Evolutionary conservation across 352 stramenopile genomes (phyloP).

Genomic region (Pythium utonaiense): DNA sequence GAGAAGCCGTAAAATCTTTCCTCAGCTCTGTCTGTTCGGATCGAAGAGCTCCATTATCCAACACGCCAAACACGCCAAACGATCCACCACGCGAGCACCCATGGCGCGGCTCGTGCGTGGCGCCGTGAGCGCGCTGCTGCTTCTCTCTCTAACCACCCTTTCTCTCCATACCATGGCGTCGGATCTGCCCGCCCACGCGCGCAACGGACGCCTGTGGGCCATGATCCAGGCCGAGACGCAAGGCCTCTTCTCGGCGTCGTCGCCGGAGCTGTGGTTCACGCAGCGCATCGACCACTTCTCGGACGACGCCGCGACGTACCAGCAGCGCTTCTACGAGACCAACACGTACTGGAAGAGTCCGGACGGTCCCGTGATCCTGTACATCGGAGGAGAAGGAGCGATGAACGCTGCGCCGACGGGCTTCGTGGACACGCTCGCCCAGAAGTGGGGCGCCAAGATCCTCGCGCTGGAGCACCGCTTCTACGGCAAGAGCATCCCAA

Average conservation of each 20-base stretch:
- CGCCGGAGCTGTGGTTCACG: conserved; percentile 59
- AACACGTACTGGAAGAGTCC: conserved; percentile 53
- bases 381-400: conserved; percentile 80
- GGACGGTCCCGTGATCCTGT: conserved; percentile 71
- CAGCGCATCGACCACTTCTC: conserved; percentile 69
- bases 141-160: conserved; percentile 3
- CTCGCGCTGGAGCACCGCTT: conserved; percentile 86
- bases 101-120: neutral
- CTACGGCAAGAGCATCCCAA: conserved; percentile 84
- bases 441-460: conserved; percentile 79
- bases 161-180: neutral
- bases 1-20: neutral
- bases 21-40: neutral
- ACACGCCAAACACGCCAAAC: neutral
- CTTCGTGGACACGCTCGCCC: conserved; percentile 67
- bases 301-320: conserved; percentile 35
- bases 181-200: conserved; percentile 32
- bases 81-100: neutral
- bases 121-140: neutral
- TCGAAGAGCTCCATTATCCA: neutral
- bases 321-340: conserved; percentile 77
- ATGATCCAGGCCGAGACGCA: conserved; percentile 49
- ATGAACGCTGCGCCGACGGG: conserved; percentile 54
- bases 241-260: conserved; percentile 32
- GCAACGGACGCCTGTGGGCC: conserved; percentile 47